Evolutionary conservation across 2,329 filamentous ascomycete genomes (phyloP), one percentile per base, ranked within the genome.

Genomic region (Shiraia bambusicola): DNA sequence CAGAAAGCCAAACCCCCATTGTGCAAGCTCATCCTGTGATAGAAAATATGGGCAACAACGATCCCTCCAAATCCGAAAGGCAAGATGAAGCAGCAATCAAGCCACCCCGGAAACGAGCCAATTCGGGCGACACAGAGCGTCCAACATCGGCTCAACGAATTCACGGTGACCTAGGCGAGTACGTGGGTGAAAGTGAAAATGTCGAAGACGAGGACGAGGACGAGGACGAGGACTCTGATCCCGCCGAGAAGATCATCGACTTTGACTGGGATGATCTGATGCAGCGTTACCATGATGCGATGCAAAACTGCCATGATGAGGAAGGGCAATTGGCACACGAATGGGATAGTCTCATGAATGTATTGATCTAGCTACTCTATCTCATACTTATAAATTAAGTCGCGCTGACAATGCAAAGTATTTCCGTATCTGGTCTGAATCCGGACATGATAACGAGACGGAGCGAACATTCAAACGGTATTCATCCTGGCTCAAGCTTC

Each of bases 231-330:
- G 54, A 61, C 8, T 24, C 38, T 12, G 60, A 66, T 16, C 63
- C 66, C 7, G 59, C 58, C 5, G 47, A 58, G 7, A 40, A 43
- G 19, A 58, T 88, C 46, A 69, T 72, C 32, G 39, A 70, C 59
- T 89, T 87, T 58, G 81, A 91, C 67, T 95, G 90, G 90, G 74
- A 83, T 2, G 78, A 84, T n/a, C 83, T 95, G 24, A 78, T 90
- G 65, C 62, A 72, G 1, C 80, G 81, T 29, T 95, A 90, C 55
- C 76, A 84, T 45, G 71, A 78, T 37, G 82, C 81, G 13, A 79
- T 95, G 56, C 69, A 74, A 11, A 75, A 83, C 28, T 79, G 84
- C 25, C 78, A 83, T 37, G 72, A 74, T 2, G 71, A 82, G 2
- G 89, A 95, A 61, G 75, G 76, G 31, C 73, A 79, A 22, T 73